phyloP scores from a whole-genome alignment of 1,284 basidiomycete species.

The Tilletia caries region DNA sequence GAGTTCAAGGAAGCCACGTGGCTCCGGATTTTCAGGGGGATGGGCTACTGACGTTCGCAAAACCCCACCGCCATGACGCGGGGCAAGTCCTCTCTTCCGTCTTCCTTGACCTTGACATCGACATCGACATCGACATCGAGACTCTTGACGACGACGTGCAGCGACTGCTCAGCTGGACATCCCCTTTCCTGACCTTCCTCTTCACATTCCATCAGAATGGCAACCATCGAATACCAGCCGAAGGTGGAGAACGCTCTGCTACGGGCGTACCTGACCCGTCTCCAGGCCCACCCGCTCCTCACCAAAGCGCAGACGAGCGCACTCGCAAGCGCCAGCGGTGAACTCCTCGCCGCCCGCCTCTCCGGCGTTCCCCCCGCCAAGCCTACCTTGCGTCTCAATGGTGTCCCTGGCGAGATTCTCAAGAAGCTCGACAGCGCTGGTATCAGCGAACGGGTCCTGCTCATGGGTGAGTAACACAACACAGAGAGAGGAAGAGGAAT shows the following conservation, averaged over 20 bases:
- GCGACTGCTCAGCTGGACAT: neutral
- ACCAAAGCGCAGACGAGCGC: constrained; percentile 9
- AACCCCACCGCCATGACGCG: too few species aligned
- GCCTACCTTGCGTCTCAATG: neutral
- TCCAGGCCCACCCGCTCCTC: constrained; percentile 13
- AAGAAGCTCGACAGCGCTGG: constrained; percentile 28
- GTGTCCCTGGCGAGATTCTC: neutral
- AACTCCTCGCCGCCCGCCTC: constrained; percentile 6
- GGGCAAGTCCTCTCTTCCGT: too few species aligned
- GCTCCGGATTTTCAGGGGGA: too few species aligned
- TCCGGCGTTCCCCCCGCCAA: neutral
- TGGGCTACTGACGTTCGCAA: too few species aligned
- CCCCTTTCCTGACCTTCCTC: neutral
- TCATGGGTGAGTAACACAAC: constrained; percentile 7
- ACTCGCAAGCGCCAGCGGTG: constrained; percentile 1
- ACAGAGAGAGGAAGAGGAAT: too few species aligned
- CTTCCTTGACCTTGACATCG: too few species aligned
- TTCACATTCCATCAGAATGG: neutral
- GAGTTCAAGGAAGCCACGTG: too few species aligned
- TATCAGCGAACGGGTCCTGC: constrained; percentile 31
- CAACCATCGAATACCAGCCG: constrained; percentile 12
- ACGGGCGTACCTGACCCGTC: constrained; percentile 1
- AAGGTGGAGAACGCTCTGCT: constrained; percentile 10
- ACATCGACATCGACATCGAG: too few species aligned
- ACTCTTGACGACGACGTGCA: too few species aligned